Conservation (phyloP, 345 rosid genomes). For the Reutealis trisperma region DNA sequence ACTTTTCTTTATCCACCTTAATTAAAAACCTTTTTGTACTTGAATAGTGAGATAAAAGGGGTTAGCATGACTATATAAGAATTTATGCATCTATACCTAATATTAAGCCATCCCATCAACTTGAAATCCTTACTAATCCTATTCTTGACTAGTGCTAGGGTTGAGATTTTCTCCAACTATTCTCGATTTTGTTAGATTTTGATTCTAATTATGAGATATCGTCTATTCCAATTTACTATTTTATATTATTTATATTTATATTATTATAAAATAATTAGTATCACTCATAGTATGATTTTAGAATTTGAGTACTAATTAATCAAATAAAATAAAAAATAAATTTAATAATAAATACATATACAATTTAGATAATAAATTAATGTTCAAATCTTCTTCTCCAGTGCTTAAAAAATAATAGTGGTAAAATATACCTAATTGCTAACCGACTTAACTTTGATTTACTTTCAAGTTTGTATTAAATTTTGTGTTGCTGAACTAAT, state of each 20-base stretch:
- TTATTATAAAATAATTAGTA: too few species aligned
- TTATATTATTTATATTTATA: too few species aligned
- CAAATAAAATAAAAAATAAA: too few species aligned
- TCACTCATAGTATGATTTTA: too few species aligned
- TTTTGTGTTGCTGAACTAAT: constrained; percentile 21
- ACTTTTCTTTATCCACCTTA: background rate
- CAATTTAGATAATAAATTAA: too few species aligned
- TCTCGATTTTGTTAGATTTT: constrained; percentile 11
- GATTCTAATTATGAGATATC: background rate
- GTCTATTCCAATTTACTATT: background rate
- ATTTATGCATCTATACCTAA: background rate
- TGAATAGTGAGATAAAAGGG: background rate
- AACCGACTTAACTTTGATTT: too few species aligned
- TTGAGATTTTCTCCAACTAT: background rate
- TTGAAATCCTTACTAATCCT: background rate
- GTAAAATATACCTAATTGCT: too few species aligned
- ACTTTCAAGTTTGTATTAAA: too few species aligned
- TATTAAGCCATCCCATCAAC: background rate
- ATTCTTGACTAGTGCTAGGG: background rate
- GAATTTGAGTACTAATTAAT: too few species aligned
- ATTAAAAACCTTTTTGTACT: background rate
- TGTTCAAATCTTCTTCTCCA: too few species aligned
- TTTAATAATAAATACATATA: too few species aligned
- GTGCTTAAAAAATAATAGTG: too few species aligned
- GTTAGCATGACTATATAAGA: background rate